Percentiles rank a stretch among this genome's conserved stretches.
phyloP scores from a whole-genome alignment of 2,329 filamentous ascomycete species.

The Paecilomyces fulvus region DNA sequence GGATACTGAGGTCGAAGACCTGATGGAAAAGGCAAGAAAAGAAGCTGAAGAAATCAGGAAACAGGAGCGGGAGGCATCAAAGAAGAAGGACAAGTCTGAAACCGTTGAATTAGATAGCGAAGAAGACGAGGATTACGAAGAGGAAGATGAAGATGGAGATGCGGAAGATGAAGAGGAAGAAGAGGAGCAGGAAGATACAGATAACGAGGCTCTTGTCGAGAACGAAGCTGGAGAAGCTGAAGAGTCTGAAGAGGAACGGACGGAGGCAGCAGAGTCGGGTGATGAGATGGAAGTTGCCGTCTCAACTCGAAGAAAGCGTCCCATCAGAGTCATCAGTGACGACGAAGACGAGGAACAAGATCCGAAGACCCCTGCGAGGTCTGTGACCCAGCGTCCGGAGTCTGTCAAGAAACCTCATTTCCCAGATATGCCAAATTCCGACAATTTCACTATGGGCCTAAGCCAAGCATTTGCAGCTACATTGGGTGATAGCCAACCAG shows the following conservation, averaged over 20 bases:
- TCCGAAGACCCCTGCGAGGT: slow-evolving; percentile 22
- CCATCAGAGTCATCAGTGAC: slow-evolving; percentile 55
- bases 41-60: slow-evolving; percentile 74
- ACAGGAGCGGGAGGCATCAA: slow-evolving; percentile 60
- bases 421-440: slow-evolving; percentile 52
- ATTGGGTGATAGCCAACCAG: slow-evolving; percentile 56
- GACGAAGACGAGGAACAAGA: slow-evolving; percentile 52
- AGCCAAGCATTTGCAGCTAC: slow-evolving; percentile 89
- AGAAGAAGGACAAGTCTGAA: slow-evolving; percentile 50
- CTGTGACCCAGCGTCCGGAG: slow-evolving; percentile 17
- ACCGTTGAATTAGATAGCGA: slow-evolving; percentile 50
- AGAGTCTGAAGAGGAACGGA: slow-evolving; percentile 24
- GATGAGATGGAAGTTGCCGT: slow-evolving; percentile 37
- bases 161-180: slow-evolving; percentile 17
- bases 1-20: slow-evolving; percentile 74
- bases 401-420: slow-evolving; percentile 48
- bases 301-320: slow-evolving; percentile 46
- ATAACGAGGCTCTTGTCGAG: slow-evolving; percentile 15
- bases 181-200: slow-evolving; percentile 12
- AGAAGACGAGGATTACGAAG: slow-evolving; percentile 35
- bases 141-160: slow-evolving; percentile 29
- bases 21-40: slow-evolving; percentile 73
- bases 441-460: slow-evolving; percentile 52
- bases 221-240: slow-evolving; percentile 35
- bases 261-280: slow-evolving; percentile 15